Conservation (phyloP, 78 protist genomes). For the Chrysochromulina tobinii region DNA sequence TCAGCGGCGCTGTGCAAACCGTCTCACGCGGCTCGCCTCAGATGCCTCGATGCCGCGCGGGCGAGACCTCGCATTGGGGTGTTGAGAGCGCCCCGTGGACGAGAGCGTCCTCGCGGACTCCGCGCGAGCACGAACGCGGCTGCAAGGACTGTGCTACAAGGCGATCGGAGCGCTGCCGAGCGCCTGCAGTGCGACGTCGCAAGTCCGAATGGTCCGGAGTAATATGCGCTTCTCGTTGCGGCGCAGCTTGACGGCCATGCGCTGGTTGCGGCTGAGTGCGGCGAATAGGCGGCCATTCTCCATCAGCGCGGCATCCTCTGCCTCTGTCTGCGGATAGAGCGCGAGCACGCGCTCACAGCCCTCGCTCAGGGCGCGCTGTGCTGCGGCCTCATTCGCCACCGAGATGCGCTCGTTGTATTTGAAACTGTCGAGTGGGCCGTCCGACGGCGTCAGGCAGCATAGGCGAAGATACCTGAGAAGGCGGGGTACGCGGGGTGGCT, state of each 20-base stretch:
- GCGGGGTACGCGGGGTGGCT: too few relatives aligned
- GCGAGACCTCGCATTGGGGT: too few relatives aligned
- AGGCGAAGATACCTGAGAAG: background rate
- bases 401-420: background rate
- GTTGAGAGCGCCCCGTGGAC: too few relatives aligned
- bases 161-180: too few relatives aligned
- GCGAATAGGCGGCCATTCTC: background rate
- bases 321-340: background rate
- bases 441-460: background rate
- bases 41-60: too few relatives aligned
- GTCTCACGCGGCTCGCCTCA: too few relatives aligned
- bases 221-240: conserved; percentile 19
- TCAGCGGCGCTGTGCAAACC: too few relatives aligned
- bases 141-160: too few relatives aligned
- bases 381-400: background rate
- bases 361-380: background rate
- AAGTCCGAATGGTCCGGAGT: background rate
- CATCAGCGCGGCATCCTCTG: background rate
- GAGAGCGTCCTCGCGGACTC: too few relatives aligned
- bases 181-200: background rate
- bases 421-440: background rate
- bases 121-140: too few relatives aligned
- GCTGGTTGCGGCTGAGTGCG: background rate
- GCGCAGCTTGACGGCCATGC: conserved; percentile 22
- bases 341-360: background rate